Conservation (phyloP, 2,329 filamentous ascomycete species). For the Cercospora beticola region DNA sequence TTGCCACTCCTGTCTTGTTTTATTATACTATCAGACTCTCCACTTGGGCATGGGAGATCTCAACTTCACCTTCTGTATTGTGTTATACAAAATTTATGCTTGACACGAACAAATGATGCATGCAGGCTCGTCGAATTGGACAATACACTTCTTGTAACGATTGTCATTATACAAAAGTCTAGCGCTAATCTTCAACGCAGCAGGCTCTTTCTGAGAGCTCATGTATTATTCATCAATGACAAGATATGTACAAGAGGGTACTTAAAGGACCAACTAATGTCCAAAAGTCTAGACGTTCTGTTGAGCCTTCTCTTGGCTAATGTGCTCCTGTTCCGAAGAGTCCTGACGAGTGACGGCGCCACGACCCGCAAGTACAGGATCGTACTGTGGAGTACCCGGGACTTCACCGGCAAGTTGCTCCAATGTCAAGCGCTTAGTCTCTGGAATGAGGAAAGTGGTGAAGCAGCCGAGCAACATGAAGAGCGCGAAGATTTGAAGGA, state of each 20-base stretch:
- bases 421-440: slow-evolving; percentile 66
- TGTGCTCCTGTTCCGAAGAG: slow-evolving; percentile 18
- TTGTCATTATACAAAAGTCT: not conserved
- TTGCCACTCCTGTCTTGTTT: not conserved
- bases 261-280: not conserved
- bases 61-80: not conserved
- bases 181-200: not conserved
- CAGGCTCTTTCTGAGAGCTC: not conserved
- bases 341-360: slow-evolving; percentile 7
- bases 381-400: slow-evolving; percentile 55
- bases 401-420: slow-evolving; percentile 70
- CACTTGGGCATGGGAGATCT: not conserved
- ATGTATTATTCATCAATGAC: not conserved
- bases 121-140: not conserved
- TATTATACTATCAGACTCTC: not conserved
- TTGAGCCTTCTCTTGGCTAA: slow-evolving; percentile 22
- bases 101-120: not conserved
- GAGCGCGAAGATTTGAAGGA: slow-evolving; percentile 75
- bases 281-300: slow-evolving; percentile 15
- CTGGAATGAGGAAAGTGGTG: slow-evolving; percentile 68
- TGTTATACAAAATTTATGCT: not conserved
- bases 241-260: not conserved
- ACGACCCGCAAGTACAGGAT: slow-evolving; percentile 35
- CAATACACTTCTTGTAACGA: not conserved
- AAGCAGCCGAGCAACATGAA: slow-evolving; percentile 76